Conservation (phyloP, 148 eudicot genomes). For the Limonium bicolor region DNA sequence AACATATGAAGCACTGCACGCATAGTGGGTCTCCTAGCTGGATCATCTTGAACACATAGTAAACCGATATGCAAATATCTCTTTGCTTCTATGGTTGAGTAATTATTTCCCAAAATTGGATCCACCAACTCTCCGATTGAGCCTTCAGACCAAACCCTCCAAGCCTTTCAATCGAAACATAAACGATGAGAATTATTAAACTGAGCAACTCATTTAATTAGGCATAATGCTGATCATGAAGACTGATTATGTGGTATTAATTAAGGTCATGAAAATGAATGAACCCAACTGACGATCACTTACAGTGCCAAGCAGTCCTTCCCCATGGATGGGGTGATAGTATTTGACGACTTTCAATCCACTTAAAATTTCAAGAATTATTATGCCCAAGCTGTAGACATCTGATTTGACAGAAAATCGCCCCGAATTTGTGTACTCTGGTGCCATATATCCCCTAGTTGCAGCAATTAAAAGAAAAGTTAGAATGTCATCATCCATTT, state of each 20-base stretch:
- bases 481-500: too few species aligned
- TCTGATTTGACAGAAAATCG: not conserved
- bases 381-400: not conserved
- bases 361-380: not conserved
- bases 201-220: too few species aligned
- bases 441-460: constrained; percentile 1
- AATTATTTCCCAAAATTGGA: not conserved
- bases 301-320: not conserved
- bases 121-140: not conserved
- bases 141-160: not conserved
- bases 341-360: not conserved
- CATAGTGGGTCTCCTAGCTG: not conserved
- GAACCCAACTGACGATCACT: not conserved
- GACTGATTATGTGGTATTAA: too few species aligned
- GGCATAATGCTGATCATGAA: too few species aligned
- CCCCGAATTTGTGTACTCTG: not conserved
- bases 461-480: not conserved
- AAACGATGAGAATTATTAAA: too few species aligned
- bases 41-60: not conserved
- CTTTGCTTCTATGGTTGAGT: not conserved
- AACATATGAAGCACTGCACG: constrained; percentile 1
- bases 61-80: constrained; percentile 1
- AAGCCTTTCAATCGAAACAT: not conserved
- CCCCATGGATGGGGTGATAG: not conserved
- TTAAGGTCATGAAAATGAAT: too few species aligned